Evolutionary conservation across 1,139 yeast genomes (phyloP), one percentile per base, ranked within the genome.

Genomic region (Pichiaceae sp.): DNA sequence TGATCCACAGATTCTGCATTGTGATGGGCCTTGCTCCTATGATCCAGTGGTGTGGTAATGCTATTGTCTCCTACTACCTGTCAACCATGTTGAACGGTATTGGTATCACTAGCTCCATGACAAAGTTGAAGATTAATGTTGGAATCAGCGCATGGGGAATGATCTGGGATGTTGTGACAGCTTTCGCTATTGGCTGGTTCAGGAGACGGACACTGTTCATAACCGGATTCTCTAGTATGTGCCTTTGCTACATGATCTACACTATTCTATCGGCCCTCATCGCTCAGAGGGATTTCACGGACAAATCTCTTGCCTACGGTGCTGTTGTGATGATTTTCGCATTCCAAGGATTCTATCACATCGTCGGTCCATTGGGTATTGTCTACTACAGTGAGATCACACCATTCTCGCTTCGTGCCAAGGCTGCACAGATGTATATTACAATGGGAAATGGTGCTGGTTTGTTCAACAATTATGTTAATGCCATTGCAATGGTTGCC

Each of bases 401-500:
- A 46, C 72, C 73, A 6, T 67, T 62, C 53, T 53, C 61, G 24
- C 62, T 64, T 48, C 57, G 74, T 55, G 64, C 72, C 33, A 67
- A 65, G 49, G 73, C 72, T 37, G 47, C 66, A 32, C 63, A 62
- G 40, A 48, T 65, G 9, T 48, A 54, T 46, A 49, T 56, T 34
- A 46, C 62, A 28, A 48, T 56, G 20, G 62, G 56, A 40, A 59
- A 60, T 35, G 34, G 46, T 27, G 48, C 51, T 16, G 46, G 46
- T 30, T 45, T 67, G 19, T 57, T 58, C 57, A 67, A 66, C 38
- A 64, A 73, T 30, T 75, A 68, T 50, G 77, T 73, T 37, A 73
- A 73, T 48, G 73, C 80, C 5, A 64, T 75, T 49, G 82, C 79
- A 25, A 68, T 75, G 74, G 75, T 66, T 41, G 69, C 70, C 27